Evolutionary conservation across 768 basidiomycete genomes (phyloP), one percentile per base, ranked within the genome.

Genomic region (Postia placenta): DNA sequence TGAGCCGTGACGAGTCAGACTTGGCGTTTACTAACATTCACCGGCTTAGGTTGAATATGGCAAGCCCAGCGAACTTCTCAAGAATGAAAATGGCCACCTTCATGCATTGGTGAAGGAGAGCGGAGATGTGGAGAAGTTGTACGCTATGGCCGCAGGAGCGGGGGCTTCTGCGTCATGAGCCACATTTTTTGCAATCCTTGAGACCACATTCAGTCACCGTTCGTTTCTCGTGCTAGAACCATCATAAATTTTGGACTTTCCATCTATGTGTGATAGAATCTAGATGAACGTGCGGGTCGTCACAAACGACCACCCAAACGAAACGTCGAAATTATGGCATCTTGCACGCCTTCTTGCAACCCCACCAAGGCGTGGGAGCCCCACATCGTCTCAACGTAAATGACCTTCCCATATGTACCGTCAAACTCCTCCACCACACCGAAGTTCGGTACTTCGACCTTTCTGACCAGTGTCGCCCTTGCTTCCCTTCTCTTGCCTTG

Each of bases 291-390:
- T n/a, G n/a, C n/a, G n/a, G n/a, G n/a, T n/a, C n/a, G n/a, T n/a
- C n/a, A n/a, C n/a, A n/a, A n/a, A n/a, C n/a, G n/a, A n/a, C n/a
- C n/a, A 33, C 46, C 46, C 26, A 47, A 27, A 19, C 23, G 5
- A 42, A 68, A 68, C 36, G 60, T 57, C 9, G 54, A 56, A 26
- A 58, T 65, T 17, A 72, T 60, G 25, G 77, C 67, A 62, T 87
- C 85, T 54, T 88, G 83, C 19, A 87, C 76, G 6, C 85, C 86
- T 52, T 88, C 85, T 26, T 79, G 66, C 2, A 74, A 64, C 11
- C 79, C 79, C 40, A 87, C 63, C 50, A 70, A 69, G n/a, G n/a
- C n/a, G n/a, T n/a, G n/a, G n/a, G n/a, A n/a, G n/a, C n/a, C n/a
- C n/a, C 70, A 72, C 23, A 69, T 55, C 1, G 80, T 80, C 65